Conservation (phyloP, 2,329 filamentous ascomycete species). For the Metarhizium sp. region DNA sequence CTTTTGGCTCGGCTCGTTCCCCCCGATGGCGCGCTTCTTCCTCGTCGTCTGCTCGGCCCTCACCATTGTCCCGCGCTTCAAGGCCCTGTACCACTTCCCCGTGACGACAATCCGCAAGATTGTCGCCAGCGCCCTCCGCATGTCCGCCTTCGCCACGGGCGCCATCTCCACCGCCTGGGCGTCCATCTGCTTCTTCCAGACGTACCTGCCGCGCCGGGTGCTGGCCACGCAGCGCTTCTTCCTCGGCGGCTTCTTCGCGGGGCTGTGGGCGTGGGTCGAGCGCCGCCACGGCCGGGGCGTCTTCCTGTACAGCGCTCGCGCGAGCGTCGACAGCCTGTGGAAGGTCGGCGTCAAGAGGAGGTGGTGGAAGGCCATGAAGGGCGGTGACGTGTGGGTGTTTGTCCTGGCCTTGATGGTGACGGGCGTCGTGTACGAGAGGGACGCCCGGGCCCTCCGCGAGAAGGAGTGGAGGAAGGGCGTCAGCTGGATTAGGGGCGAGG, state of each 20-base stretch:
- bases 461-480: conserved; percentile 60
- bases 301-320: conserved; percentile 69
- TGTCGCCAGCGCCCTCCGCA: conserved; percentile 59
- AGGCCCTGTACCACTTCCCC: conserved; percentile 59
- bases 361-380: conserved; percentile 75
- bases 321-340: conserved; percentile 78
- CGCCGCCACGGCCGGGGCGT: conserved; percentile 52
- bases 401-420: conserved; percentile 69
- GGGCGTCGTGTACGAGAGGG: conserved; percentile 66
- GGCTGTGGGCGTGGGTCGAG: conserved; percentile 76
- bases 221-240: conserved; percentile 83
- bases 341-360: conserved; percentile 87
- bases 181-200: conserved; percentile 80
- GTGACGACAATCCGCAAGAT: conserved; percentile 57
- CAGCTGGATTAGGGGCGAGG: conserved; percentile 65
- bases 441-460: conserved; percentile 59
- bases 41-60: conserved; percentile 64
- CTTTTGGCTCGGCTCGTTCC: conserved; percentile 80
- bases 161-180: conserved; percentile 84
- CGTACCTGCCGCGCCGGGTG: conserved; percentile 61
- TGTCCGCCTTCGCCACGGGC: conserved; percentile 65
- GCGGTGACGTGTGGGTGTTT: conserved; percentile 79
- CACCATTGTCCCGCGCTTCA: conserved; percentile 56
- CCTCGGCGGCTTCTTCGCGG: conserved; percentile 76
- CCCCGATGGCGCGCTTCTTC: conserved; percentile 67